Conservation (phyloP, 495 filamentous ascomycete species). For the Penicillium ochrochloron region DNA sequence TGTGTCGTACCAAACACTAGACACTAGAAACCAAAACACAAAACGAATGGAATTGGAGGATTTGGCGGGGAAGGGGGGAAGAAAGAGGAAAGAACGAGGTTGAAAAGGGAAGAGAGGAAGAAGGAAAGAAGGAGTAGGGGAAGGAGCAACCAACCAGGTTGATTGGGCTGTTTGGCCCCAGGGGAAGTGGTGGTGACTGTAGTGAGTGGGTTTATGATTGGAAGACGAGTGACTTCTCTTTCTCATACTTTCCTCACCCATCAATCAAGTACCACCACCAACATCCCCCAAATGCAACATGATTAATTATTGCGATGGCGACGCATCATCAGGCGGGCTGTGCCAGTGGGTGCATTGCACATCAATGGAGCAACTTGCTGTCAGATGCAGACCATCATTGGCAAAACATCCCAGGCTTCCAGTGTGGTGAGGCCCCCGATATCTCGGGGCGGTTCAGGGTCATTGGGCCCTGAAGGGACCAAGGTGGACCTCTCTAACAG, state of each 20-base stretch:
- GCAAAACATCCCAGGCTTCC: background rate
- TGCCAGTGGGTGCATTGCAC: conserved; percentile 21
- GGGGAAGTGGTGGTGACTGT: background rate
- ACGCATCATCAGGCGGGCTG: conserved; percentile 35
- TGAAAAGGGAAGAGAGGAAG: conserved; percentile 23
- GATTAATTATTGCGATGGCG: conserved; percentile 6
- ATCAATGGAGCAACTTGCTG: conserved; percentile 17
- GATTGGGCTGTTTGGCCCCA: conserved; percentile 1
- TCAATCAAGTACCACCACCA: background rate
- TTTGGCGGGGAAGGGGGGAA: conserved; percentile 9
- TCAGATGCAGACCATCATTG: conserved; percentile 9
- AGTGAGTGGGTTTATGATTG: background rate
- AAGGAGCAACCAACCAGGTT: background rate
- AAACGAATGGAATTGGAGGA: conserved; percentile 16
- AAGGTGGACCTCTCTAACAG: background rate
- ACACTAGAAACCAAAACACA: conserved; percentile 16
- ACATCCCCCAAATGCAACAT: background rate
- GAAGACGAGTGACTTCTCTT: background rate
- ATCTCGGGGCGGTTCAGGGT: conserved; percentile 1
- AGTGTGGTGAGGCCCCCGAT: conserved; percentile 9
- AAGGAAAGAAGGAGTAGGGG: conserved; percentile 16
- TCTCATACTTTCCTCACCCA: background rate
- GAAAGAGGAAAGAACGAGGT: conserved; percentile 12
- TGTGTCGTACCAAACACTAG: background rate
- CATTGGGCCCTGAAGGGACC: conserved; percentile 11